These are phyloP conservation scores for Mytilinidion resinicola DNA, from an alignment of 495 filamentous ascomycete species.

Conservation along the genomic window DNA sequence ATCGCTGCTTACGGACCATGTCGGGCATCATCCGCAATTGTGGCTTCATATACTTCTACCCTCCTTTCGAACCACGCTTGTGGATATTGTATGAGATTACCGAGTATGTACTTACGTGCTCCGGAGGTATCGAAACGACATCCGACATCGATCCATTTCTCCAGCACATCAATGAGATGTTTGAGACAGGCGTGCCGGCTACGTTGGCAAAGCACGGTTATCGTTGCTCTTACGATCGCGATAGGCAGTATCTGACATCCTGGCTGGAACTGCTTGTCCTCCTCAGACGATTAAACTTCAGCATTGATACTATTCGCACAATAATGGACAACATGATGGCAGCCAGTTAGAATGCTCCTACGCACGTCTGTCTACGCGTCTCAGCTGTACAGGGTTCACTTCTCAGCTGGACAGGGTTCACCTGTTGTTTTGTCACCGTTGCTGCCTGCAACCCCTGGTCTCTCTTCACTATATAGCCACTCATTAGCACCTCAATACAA, in stretches of 20 bases:
- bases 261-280: conserved; percentile 16
- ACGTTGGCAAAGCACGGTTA: conserved; percentile 16
- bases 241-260: conserved; percentile 13
- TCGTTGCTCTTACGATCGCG: conserved; percentile 12
- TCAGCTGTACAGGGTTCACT: no score
- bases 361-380: no score
- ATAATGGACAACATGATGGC: conserved; percentile 15
- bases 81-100: conserved; percentile 23
- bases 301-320: conserved; percentile 8
- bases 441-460: no score
- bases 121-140: conserved; percentile 4
- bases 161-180: conserved; percentile 17
- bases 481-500: no score
- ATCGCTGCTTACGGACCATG: conserved; percentile 13
- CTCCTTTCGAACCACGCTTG: conserved; percentile 17
- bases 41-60: conserved; percentile 20
- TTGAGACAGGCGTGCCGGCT: conserved; percentile 8
- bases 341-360: no score
- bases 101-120: conserved; percentile 11
- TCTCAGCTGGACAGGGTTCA: no score
- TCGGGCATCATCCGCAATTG: conserved; percentile 17
- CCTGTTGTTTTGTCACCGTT: no score
- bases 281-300: conserved; percentile 5
- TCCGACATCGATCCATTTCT: conserved; percentile 14
- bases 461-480: no score